Percentiles rank a stretch among this genome's conserved stretches.
These are phyloP conservation scores for Ambrosia artemisiifolia DNA, from an alignment of 129 eudicot genomes.

Conservation along the genomic window DNA sequence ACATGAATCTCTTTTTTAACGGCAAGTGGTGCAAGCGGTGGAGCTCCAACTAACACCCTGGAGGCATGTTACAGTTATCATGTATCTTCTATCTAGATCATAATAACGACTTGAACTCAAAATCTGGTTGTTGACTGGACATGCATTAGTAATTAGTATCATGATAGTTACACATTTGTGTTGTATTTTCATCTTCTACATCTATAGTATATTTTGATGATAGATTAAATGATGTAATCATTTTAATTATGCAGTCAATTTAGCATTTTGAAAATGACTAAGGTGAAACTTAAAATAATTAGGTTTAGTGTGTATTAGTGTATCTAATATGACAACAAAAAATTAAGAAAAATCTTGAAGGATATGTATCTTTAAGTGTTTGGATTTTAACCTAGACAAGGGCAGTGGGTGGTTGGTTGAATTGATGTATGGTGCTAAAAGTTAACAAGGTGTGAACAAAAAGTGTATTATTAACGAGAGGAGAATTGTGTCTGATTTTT, in stretches of 20 bases:
- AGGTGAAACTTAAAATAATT: neutral
- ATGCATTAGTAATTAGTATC: neutral
- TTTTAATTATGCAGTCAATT: neutral
- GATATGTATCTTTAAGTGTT: conserved; percentile 27
- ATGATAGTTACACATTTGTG: neutral
- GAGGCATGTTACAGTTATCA: neutral
- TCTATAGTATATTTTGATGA: neutral
- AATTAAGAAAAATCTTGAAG: neutral
- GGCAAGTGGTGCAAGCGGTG: too few species aligned
- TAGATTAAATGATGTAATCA: neutral
- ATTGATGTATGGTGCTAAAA: conserved; percentile 31
- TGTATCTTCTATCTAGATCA: neutral
- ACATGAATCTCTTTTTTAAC: too few species aligned
- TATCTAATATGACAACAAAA: neutral
- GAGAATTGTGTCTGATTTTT: conserved; percentile 16
- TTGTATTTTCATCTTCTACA: neutral
- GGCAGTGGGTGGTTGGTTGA: conserved; percentile 41
- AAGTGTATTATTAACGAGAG: conserved; percentile 19
- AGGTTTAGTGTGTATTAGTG: neutral
- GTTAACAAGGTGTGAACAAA: conserved; percentile 35
- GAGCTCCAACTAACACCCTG: too few species aligned
- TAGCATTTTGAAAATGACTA: too few species aligned
- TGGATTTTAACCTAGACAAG: conserved; percentile 29
- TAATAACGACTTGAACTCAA: neutral
- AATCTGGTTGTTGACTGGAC: neutral